Evolutionary conservation across 179 eudicot genomes (phyloP).

Genomic region (Spinacia oleracea): DNA sequence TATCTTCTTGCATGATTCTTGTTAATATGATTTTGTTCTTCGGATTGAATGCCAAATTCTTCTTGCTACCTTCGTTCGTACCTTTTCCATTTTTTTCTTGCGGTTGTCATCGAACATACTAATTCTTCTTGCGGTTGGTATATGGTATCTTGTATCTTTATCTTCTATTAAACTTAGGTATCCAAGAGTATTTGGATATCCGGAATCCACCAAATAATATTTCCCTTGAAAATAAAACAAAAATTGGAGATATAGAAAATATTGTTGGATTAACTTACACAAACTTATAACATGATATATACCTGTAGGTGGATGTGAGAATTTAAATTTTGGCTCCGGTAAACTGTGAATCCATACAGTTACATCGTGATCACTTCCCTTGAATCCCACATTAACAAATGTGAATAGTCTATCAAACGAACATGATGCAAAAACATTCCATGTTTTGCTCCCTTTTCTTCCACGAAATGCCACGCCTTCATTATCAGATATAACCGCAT

Average conservation of each 20-base stretch:
- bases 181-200: neutral
- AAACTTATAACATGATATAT: too few species aligned
- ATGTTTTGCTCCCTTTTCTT: neutral
- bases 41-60: too few species aligned
- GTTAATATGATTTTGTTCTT: too few species aligned
- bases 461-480: neutral
- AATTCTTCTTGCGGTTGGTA: too few species aligned
- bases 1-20: too few species aligned
- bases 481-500: neutral
- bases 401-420: conserved; percentile 15
- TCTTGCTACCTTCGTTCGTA: too few species aligned
- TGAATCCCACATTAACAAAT: conserved; percentile 14
- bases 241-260: neutral
- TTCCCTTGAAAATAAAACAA: neutral
- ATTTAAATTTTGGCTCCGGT: neutral
- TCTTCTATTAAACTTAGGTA: neutral
- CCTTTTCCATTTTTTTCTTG: too few species aligned
- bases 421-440: conserved; percentile 16
- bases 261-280: neutral
- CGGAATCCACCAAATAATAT: neutral
- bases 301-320: conserved; percentile 17
- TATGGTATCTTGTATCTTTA: neutral
- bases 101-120: too few species aligned
- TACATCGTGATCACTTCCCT: conserved; percentile 19
- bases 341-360: conserved; percentile 7